Base-by-base conservation (phyloP, 2,329 filamentous ascomycete species). In the Bertia moriformis region DNA sequence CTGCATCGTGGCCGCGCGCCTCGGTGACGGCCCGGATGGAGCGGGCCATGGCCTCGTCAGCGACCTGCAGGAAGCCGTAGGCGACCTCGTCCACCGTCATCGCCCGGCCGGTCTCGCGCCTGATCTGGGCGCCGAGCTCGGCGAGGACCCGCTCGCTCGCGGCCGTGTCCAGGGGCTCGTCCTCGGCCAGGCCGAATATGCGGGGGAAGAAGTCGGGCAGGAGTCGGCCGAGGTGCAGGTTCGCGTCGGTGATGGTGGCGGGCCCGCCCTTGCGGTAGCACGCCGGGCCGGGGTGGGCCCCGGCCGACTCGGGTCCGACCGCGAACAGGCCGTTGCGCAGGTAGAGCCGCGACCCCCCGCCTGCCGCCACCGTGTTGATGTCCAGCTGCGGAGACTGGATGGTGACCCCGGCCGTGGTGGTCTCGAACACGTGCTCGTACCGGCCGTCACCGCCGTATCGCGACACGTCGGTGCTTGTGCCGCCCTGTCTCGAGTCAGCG, bases 351-450 rank as follows among this genome's bases (percentile, higher is more conserved):
- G 73, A 80, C n/a, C 79, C 78, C 43, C 82, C 82, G 14, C 82
- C 81, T 4, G 82, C 80, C 18, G 82, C 82, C 3, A 87, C 81
- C 1, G 83, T 89, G 52, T 85, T 84, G 52, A 89, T 87, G 48
- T 88, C 83, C 1, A 88, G 67, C 51, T 88, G 83, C 0, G 83
- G 83, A 1, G 76, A 80, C 45, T 87, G 82, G 10, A 88, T 84
- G 1, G 80, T 79, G 1, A 88, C 75, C 12, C 83, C 83, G 0
- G 83, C 83, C 0, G 80, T 86, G 0, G 79, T 85, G 0, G 80
- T 85, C 49, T 86, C 82, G 43, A 87, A 85, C 0, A 62, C 52
- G 37, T 64, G 59, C 19, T 62, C 61, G 20, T 58, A 58, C 76
- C 76, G 39, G 43, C 32, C 17, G 2, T 52, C 51, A 1, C 61